Evolutionary conservation across 2,329 filamentous ascomycete genomes (phyloP).

Genomic region (Clonostachys rosea): DNA sequence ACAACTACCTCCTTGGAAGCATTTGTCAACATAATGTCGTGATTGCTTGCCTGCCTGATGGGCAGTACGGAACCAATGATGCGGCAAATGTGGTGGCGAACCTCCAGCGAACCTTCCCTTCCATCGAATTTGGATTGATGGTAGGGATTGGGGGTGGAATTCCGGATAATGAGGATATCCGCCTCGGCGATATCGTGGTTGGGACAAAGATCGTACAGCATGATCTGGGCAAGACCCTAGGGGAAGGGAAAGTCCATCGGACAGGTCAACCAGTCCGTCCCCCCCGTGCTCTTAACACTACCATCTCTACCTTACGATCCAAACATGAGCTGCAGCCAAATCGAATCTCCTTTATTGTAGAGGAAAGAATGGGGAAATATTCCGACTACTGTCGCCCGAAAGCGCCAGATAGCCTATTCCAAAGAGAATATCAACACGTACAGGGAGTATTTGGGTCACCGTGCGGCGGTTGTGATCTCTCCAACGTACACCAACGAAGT

Average conservation of each 20-base stretch:
- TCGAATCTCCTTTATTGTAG: not conserved
- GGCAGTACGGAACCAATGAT: slow-evolving; percentile 6
- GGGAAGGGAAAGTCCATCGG: not conserved
- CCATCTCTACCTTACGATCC: not conserved
- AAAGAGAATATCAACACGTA: not conserved
- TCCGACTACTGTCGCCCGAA: slow-evolving; percentile 5
- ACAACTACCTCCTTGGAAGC: slow-evolving; percentile 7
- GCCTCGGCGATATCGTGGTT: slow-evolving; percentile 13
- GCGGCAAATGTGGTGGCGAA: slow-evolving; percentile 8
- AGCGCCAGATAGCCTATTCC: slow-evolving; percentile 6
- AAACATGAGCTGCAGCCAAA: not conserved
- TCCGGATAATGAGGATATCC: slow-evolving; percentile 9
- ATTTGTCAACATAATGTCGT: slow-evolving; percentile 9
- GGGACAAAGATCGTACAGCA: slow-evolving; percentile 12
- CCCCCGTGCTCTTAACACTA: slow-evolving; percentile 3
- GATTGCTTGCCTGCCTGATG: slow-evolving; percentile 7
- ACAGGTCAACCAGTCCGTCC: not conserved
- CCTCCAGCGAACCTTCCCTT: slow-evolving; percentile 7
- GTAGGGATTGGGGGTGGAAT: slow-evolving; percentile 19
- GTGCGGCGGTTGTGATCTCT: slow-evolving; percentile 3
- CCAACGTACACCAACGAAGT: not conserved
- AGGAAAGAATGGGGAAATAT: not conserved
- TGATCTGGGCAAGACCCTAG: slow-evolving; percentile 9
- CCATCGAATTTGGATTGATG: slow-evolving; percentile 6
- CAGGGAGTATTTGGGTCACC: not conserved